These are phyloP conservation scores for Lagenidium sp. DNA, from an alignment of 352 stramenopile genomes.

Conservation along the genomic window DNA sequence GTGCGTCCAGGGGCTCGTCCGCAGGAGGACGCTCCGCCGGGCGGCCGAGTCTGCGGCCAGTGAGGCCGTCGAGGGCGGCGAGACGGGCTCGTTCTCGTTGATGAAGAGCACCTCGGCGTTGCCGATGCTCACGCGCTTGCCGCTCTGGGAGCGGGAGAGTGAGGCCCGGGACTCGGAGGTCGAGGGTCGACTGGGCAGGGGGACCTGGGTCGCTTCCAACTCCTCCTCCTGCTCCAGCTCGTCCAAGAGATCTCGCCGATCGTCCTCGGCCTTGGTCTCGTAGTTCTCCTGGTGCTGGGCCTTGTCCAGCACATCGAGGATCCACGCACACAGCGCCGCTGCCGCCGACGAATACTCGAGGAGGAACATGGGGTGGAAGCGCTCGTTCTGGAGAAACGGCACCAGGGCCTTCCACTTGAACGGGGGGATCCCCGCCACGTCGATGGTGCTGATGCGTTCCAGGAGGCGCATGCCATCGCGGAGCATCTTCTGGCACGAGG, in stretches of 20 bases:
- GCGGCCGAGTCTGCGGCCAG: neutral
- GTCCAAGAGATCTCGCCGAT: slow-evolving; percentile 36
- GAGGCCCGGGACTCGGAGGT: slow-evolving; percentile 1
- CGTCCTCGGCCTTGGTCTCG: slow-evolving; percentile 25
- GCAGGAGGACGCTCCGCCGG: slow-evolving; percentile 22
- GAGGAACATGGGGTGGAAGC: slow-evolving; percentile 60
- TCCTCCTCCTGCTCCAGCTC: slow-evolving; percentile 50
- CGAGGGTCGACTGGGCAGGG: neutral
- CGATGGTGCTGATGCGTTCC: slow-evolving; percentile 28
- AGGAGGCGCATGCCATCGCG: slow-evolving; percentile 33
- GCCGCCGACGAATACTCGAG: slow-evolving; percentile 35
- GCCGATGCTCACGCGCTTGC: slow-evolving; percentile 55
- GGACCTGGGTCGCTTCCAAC: slow-evolving; percentile 3
- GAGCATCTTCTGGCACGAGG: slow-evolving; percentile 58
- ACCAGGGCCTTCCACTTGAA: slow-evolving; percentile 75
- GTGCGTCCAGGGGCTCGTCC: slow-evolving; percentile 62
- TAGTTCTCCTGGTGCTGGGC: slow-evolving; percentile 28
- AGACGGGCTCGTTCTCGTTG: slow-evolving; percentile 57
- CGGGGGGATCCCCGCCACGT: slow-evolving; percentile 25
- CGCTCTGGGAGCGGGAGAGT: neutral
- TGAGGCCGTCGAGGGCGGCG: slow-evolving; percentile 6
- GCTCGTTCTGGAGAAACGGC: slow-evolving; percentile 62
- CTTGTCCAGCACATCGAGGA: slow-evolving; percentile 29
- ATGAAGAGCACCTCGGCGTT: slow-evolving; percentile 61
- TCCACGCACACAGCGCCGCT: slow-evolving; percentile 55